phyloP scores from a whole-genome alignment of 1,139 yeast species.

The Lodderomyces margitis region DNA sequence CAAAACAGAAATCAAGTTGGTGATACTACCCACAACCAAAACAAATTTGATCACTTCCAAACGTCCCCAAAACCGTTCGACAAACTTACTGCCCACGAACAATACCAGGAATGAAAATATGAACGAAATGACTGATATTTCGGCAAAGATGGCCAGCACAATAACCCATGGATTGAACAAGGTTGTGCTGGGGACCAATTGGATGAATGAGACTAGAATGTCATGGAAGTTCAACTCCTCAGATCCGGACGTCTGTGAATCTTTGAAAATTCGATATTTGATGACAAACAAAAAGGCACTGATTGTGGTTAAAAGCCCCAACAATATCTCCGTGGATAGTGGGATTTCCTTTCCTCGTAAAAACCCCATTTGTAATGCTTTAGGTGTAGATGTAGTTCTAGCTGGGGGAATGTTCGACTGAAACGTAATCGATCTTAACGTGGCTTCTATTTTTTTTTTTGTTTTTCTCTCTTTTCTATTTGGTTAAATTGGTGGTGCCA shows the following conservation, averaged over 20 bases:
- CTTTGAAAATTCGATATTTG: conserved; percentile 34
- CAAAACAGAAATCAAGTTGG: conserved; percentile 53
- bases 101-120: conserved; percentile 49
- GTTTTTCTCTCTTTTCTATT: background rate
- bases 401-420: background rate
- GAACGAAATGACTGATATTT: conserved; percentile 53
- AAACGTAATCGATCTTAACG: no score
- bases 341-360: conserved; percentile 20
- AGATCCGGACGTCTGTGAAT: conserved; percentile 20
- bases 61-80: conserved; percentile 58
- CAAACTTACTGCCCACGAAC: conserved; percentile 49
- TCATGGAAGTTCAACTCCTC: conserved; percentile 26
- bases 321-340: conserved; percentile 28
- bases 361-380: conserved; percentile 11
- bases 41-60: conserved; percentile 61
- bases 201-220: conserved; percentile 59
- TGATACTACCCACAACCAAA: conserved; percentile 53
- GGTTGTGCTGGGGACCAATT: conserved; percentile 65
- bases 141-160: conserved; percentile 71
- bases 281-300: conserved; percentile 28
- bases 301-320: conserved; percentile 23
- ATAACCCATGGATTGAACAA: conserved; percentile 73
- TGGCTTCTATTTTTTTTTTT: conserved; percentile 1
- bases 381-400: background rate
- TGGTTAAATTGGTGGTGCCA: background rate